Evolutionary conservation across 148 eudicot genomes (phyloP), one percentile per base, ranked within the genome.

Genomic region (Spergularia marina): DNA sequence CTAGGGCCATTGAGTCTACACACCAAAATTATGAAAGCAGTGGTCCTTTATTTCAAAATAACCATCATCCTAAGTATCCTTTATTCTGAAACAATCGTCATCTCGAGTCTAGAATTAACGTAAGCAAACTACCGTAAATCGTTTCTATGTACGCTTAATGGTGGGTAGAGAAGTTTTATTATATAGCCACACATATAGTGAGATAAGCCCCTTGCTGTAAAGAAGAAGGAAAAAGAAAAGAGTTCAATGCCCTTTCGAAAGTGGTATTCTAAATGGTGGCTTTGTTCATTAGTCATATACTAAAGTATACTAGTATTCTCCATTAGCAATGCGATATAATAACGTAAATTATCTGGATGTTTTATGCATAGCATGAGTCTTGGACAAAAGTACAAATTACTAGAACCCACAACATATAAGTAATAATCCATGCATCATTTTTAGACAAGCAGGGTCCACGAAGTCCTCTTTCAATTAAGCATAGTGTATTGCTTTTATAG

Each of bases 301-400:
- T 30, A 30, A 57, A 60, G 53, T 6, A 71, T 75, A 17, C 20
- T 13, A 62, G 51, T 13, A 64, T 23, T 14, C 25, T 51, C 17
- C 41, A 60, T 10, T 58, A 44, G 44, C 56, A 65, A n/a, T 56
- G 12, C 71, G 21, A 12, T 4, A 14, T 20, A 36, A 36, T 47
- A 57, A 65, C 30, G 20, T 34, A 58, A 71, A 21, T 1, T 53
- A 64, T 54, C 34, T 40, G 65, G 68, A 55, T 30, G 30, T 64
- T 72, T 47, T 21, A 64, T 63, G 65, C 61, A 63, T 7, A 63
- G 65, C 81, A 79, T 73, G 69, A 73, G 17, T 61, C 52, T 55
- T 62, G 16, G 8, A 59, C 23, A 65, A 78, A 78, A 72, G 56
- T 17, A 56, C 56, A 65, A 7, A 55, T 54, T n/a, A 53, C 7